A percentile compares a stretch with the other conserved stretches of the same genome.
phyloP scores from a whole-genome alignment of 371 early-diverging fungal species.

The Rhizopus arrhizus region DNA sequence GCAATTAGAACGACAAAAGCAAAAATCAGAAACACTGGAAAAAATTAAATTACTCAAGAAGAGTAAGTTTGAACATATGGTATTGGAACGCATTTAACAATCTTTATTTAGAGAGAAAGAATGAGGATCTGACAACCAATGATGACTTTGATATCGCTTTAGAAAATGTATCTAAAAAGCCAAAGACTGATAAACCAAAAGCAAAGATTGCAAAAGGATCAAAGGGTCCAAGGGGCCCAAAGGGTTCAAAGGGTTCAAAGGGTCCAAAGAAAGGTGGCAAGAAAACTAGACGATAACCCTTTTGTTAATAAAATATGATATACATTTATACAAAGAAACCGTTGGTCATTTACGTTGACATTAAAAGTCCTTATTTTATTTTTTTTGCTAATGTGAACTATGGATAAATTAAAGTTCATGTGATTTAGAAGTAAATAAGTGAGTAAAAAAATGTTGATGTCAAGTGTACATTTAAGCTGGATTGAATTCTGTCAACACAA shows the following conservation, averaged over 20 bases:
- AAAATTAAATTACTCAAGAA: slow-evolving; percentile 91
- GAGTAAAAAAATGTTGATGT: not conserved
- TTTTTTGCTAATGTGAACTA: too few relatives aligned
- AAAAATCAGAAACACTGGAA: slow-evolving; percentile 83
- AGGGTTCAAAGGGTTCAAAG: not conserved
- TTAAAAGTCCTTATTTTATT: too few relatives aligned
- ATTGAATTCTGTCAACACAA: slow-evolving; percentile 42
- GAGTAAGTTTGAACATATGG: slow-evolving; percentile 59
- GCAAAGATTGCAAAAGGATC: slow-evolving; percentile 44
- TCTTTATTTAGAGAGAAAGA: slow-evolving; percentile 58
- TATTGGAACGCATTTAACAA: not conserved
- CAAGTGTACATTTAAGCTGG: slow-evolving; percentile 12
- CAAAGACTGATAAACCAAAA: slow-evolving; percentile 17
- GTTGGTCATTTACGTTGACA: not conserved
- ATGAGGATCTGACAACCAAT: slow-evolving; percentile 46
- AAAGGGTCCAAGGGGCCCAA: slow-evolving; percentile 16
- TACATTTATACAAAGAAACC: slow-evolving; percentile 3
- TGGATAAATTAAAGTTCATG: too few relatives aligned
- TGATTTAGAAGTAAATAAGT: not conserved
- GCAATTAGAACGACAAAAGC: slow-evolving; percentile 74
- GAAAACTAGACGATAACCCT: not conserved
- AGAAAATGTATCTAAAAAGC: slow-evolving; percentile 54
- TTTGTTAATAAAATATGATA: not conserved
- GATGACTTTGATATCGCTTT: slow-evolving; percentile 87
- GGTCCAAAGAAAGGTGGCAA: slow-evolving; percentile 1